A percentile compares a stretch with the other conserved stretches of the same genome.
phyloP scores from a whole-genome alignment of 345 rosid genomes.

The Hirschfeldia incana region DNA sequence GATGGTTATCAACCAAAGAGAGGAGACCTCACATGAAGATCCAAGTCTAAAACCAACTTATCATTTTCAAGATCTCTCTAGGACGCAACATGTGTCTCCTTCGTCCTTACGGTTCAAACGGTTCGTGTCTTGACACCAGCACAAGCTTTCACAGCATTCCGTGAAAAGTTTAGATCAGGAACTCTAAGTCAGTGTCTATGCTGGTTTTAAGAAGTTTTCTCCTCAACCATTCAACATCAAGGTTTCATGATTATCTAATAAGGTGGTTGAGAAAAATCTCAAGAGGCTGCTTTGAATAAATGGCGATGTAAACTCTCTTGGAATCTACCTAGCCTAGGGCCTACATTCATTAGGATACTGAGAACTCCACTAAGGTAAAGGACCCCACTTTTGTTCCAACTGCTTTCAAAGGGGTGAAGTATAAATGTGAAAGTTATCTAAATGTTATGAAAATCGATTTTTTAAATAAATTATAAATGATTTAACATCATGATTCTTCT shows the following conservation, averaged over 20 bases:
- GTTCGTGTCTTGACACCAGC: not conserved
- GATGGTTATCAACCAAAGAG: slow-evolving; percentile 81
- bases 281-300: not conserved
- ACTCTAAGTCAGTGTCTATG: not conserved
- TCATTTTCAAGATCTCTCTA: slow-evolving; percentile 12
- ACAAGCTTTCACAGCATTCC: slow-evolving; percentile 28
- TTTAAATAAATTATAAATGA: slow-evolving; percentile 5
- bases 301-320: not conserved
- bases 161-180: slow-evolving; percentile 4
- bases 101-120: not conserved
- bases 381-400: slow-evolving; percentile 23
- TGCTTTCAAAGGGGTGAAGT: slow-evolving; percentile 3
- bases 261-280: slow-evolving; percentile 22
- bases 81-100: slow-evolving; percentile 18
- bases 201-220: not conserved
- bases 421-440: slow-evolving; percentile 10
- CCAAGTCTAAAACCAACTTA: slow-evolving; percentile 14
- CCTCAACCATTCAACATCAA: slow-evolving; percentile 9
- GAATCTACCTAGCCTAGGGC: not conserved
- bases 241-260: slow-evolving; percentile 16
- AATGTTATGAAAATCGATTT: slow-evolving; percentile 24
- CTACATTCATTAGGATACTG: not conserved
- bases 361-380: slow-evolving; percentile 29
- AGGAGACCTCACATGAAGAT: slow-evolving; percentile 27
- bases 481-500: slow-evolving; percentile 12